Evolutionary conservation across 2,329 filamentous ascomycete species (phyloP).

Genomic region (Colletotrichum echinochloae): DNA sequence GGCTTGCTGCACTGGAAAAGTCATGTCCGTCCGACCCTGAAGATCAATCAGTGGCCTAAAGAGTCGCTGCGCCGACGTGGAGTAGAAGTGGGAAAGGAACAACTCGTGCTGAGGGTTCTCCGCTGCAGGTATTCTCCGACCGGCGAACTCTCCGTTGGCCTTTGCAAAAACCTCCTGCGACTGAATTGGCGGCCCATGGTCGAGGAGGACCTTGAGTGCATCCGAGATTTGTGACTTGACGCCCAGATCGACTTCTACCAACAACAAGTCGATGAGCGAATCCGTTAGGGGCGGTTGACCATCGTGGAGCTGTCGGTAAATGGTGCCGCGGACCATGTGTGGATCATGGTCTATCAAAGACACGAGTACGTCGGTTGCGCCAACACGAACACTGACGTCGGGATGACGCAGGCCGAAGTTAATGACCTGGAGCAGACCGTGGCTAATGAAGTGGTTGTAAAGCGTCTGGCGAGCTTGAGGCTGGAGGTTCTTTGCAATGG

Average conservation of each 20-base stretch:
- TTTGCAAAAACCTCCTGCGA: conserved; percentile 71
- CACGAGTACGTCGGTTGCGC: conserved; percentile 92
- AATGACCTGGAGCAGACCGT: conserved; percentile 90
- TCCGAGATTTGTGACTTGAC: conserved; percentile 97
- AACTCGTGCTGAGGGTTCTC: conserved; percentile 82
- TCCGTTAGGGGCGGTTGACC: conserved; percentile 89
- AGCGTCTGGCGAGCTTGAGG: conserved; percentile 82
- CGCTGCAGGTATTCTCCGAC: conserved; percentile 66
- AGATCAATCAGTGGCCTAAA: conserved; percentile 90
- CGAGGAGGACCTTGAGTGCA: conserved; percentile 92
- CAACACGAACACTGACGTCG: conserved; percentile 87
- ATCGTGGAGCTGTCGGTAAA: conserved; percentile 91
- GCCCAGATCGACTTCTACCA: conserved; percentile 91
- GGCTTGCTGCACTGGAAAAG: conserved; percentile 84
- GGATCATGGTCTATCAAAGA: conserved; percentile 97
- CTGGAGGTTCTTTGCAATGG: conserved; percentile 94
- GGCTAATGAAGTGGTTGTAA: conserved; percentile 89
- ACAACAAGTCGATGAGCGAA: conserved; percentile 89
- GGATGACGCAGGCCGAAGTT: conserved; percentile 89
- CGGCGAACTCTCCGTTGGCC: conserved; percentile 75
- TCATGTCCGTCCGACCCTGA: conserved; percentile 74
- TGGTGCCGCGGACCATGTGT: conserved; percentile 91
- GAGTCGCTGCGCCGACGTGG: conserved; percentile 83
- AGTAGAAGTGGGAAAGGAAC: conserved; percentile 91
- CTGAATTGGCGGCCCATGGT: conserved; percentile 68